Evolutionary conservation across 139 green algal species (phyloP).

Genomic region (Spirogloea muscicola): DNA sequence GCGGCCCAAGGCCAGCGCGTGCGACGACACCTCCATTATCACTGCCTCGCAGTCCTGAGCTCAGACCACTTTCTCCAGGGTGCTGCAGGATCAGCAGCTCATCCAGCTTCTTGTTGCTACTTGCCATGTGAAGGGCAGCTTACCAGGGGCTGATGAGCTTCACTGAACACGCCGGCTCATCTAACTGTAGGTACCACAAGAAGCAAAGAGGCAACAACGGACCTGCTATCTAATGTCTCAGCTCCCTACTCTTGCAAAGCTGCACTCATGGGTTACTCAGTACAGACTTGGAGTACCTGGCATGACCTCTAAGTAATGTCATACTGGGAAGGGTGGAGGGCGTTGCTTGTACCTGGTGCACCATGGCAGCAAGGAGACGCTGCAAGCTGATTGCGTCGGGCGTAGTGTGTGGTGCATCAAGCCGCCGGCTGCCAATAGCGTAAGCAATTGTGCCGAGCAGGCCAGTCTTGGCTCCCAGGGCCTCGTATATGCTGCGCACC

Average conservation of each 20-base stretch:
- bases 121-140: neutral
- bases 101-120: neutral
- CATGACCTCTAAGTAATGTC: neutral
- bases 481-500: constrained; percentile 33
- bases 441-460: constrained; percentile 69
- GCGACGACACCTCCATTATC: constrained; percentile 65
- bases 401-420: constrained; percentile 54
- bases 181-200: neutral
- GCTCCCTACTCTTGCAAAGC: too few species aligned
- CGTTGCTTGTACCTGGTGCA: constrained; percentile 70
- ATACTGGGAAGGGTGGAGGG: neutral
- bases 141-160: too few species aligned
- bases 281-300: neutral
- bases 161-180: neutral
- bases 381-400: constrained; percentile 62
- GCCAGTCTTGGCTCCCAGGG: constrained; percentile 28
- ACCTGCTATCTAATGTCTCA: too few species aligned
- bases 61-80: neutral
- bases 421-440: constrained; percentile 30
- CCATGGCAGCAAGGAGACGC: constrained; percentile 72
- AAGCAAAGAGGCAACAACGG: constrained; percentile 2
- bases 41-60: constrained; percentile 34
- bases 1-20: constrained; percentile 44
- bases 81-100: neutral
- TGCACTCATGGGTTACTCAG: neutral